Percentiles rank a stretch among this genome's conserved stretches.
phyloP scores from a whole-genome alignment of 1,284 basidiomycete species.

The Garcileccinum viscosum region DNA sequence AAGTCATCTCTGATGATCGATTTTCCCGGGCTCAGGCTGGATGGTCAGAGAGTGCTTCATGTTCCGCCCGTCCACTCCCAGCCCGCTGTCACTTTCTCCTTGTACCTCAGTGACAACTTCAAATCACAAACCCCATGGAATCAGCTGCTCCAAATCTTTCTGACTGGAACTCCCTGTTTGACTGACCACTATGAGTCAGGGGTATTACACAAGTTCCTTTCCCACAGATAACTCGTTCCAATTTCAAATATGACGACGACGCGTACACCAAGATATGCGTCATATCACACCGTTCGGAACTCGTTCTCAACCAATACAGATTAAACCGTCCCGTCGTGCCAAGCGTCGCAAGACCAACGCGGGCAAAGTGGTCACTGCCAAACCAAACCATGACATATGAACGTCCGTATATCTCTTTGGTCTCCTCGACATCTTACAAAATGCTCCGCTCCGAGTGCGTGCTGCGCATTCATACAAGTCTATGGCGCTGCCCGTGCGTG shows the following conservation, averaged over 20 bases:
- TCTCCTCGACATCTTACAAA: slow-evolving; percentile 28
- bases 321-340: slow-evolving; percentile 14
- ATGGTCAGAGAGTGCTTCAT: too few relatives aligned
- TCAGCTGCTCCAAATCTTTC: too few relatives aligned
- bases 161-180: too few relatives aligned
- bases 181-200: too few relatives aligned
- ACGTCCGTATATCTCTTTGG: slow-evolving; percentile 22
- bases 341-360: slow-evolving; percentile 37
- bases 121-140: too few relatives aligned
- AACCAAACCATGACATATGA: slow-evolving; percentile 19
- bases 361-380: slow-evolving; percentile 16
- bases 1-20: too few relatives aligned
- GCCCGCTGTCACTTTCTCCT: too few relatives aligned
- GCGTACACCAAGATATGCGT: slow-evolving; percentile 28
- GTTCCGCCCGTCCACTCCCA: too few relatives aligned
- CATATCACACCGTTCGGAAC: too few relatives aligned
- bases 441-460: neutral
- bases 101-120: too few relatives aligned
- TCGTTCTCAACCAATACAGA: slow-evolving; percentile 6
- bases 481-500: neutral
- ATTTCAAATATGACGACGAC: slow-evolving; percentile 29
- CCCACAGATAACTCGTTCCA: neutral
- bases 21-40: too few relatives aligned
- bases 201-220: neutral
- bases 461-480: neutral